These are phyloP conservation scores for Carex scoparia DNA, from an alignment of 176 grass and related monocot genomes.

Conservation along the genomic window DNA sequence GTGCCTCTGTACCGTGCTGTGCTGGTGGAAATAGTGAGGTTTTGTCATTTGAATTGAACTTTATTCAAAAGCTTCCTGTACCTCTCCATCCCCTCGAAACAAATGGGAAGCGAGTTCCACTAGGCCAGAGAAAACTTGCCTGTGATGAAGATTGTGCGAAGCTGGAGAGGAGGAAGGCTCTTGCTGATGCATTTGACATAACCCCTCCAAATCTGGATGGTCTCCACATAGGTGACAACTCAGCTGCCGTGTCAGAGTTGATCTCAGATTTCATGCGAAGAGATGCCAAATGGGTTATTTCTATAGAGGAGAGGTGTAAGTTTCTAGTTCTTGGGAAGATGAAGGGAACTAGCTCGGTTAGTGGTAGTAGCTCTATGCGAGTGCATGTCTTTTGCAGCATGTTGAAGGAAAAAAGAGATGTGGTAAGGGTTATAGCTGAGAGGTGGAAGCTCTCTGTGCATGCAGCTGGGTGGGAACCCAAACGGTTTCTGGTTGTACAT, in stretches of 20 bases:
- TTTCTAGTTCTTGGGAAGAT: conserved; percentile 81
- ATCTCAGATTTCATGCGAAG: conserved; percentile 62
- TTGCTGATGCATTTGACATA: conserved; percentile 94
- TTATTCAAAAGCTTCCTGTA: conserved; percentile 71
- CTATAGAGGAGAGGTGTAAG: conserved; percentile 93
- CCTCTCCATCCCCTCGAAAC: conserved; percentile 65
- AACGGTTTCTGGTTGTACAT: conserved; percentile 72
- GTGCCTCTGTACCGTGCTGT: conserved; percentile 60
- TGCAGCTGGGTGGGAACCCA: conserved; percentile 73
- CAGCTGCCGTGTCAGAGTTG: conserved; percentile 33
- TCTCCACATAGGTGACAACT: conserved; percentile 77
- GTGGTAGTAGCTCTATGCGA: conserved; percentile 32
- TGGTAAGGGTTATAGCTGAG: conserved; percentile 64
- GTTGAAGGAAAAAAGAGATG: conserved; percentile 79
- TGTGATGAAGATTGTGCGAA: conserved; percentile 91
- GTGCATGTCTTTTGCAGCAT: conserved; percentile 79
- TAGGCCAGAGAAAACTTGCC: conserved; percentile 85
- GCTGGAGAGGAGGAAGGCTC: conserved; percentile 73
- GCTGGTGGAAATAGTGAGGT: conserved; percentile 56
- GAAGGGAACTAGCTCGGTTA: conserved; percentile 44
- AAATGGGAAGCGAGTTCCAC: conserved; percentile 63
- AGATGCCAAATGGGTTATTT: conserved; percentile 82
- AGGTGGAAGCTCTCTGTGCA: conserved; percentile 92
- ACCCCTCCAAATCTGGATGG: conserved; percentile 76
- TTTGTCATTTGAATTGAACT: conserved; percentile 50